Evolutionary conservation across 2,329 filamentous ascomycete species (phyloP).

Genomic region (Boeremia lycopersici): DNA sequence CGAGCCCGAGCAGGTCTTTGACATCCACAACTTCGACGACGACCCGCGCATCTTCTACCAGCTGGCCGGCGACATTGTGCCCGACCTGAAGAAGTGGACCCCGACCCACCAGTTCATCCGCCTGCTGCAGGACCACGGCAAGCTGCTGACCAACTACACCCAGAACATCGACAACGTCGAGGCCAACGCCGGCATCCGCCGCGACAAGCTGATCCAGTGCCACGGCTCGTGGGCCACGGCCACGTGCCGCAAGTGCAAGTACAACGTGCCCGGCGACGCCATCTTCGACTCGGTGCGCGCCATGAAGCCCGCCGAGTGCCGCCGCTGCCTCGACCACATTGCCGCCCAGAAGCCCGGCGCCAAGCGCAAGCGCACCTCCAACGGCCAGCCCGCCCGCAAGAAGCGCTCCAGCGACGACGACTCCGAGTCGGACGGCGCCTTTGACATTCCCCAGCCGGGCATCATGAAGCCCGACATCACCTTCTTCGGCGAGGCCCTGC

Average conservation of each 20-base stretch:
- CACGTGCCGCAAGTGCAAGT: slow-evolving; percentile 80
- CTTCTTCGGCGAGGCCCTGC: slow-evolving; percentile 92
- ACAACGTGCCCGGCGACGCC: slow-evolving; percentile 73
- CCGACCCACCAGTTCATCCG: slow-evolving; percentile 95
- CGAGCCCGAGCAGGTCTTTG: slow-evolving; percentile 95
- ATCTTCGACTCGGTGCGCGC: slow-evolving; percentile 82
- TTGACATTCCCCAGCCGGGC: slow-evolving; percentile 71
- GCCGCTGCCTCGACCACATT: slow-evolving; percentile 67
- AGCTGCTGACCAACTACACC: slow-evolving; percentile 95
- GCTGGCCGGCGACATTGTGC: slow-evolving; percentile 88
- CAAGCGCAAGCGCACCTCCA: slow-evolving; percentile 61
- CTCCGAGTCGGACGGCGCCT: slow-evolving; percentile 64
- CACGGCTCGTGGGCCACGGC: slow-evolving; percentile 96
- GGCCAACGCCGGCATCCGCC: slow-evolving; percentile 78
- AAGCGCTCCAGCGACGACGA: slow-evolving; percentile 60
- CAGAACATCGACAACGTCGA: slow-evolving; percentile 99
- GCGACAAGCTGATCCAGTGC: slow-evolving; percentile 88
- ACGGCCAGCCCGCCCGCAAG: slow-evolving; percentile 49
- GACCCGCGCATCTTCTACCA: slow-evolving; percentile 90
- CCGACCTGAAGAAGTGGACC: slow-evolving; percentile 78
- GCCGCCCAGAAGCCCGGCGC: slow-evolving; percentile 53
- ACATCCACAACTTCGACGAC: slow-evolving; percentile 83
- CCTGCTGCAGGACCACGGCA: slow-evolving; percentile 83
- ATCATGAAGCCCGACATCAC: slow-evolving; percentile 98
- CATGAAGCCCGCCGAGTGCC: slow-evolving; percentile 77